These are phyloP conservation scores for Blastobotrys niveus DNA, from an alignment of 1,139 yeast genomes.

Conservation along the genomic window DNA sequence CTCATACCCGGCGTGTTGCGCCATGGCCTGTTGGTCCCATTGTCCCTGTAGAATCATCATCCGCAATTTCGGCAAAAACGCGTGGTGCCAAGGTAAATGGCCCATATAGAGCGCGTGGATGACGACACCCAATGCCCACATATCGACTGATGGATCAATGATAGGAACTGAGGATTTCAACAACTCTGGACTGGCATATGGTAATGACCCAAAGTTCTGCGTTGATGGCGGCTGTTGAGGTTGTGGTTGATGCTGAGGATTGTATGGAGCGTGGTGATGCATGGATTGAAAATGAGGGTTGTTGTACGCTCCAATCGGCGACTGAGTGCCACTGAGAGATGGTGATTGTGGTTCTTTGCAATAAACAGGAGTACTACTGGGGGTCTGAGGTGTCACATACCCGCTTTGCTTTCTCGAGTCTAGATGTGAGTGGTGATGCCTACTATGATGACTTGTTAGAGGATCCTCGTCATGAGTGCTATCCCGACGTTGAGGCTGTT, in stretches of 20 bases:
- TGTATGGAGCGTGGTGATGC: too few species aligned
- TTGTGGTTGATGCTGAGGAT: not conserved
- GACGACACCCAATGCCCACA: constrained; percentile 87
- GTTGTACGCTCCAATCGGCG: too few species aligned
- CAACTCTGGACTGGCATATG: constrained; percentile 88
- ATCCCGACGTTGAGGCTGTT: not conserved
- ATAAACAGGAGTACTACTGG: not conserved
- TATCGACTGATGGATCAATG: constrained; percentile 68
- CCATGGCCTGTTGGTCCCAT: constrained; percentile 46
- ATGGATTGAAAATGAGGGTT: too few species aligned
- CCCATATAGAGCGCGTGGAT: constrained; percentile 69
- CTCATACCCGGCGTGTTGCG: constrained; percentile 25
- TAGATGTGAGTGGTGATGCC: constrained; percentile 8
- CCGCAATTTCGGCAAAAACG: constrained; percentile 70
- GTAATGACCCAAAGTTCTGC: constrained; percentile 69
- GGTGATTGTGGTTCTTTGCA: constrained; percentile 1
- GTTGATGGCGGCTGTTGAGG: constrained; percentile 8
- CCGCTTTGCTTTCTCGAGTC: not conserved
- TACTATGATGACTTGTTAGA: constrained; percentile 6
- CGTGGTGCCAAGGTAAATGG: constrained; percentile 74
- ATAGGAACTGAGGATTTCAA: constrained; percentile 62
- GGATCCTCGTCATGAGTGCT: not conserved
- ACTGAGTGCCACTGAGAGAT: too few species aligned
- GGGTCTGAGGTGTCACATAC: constrained; percentile 10
- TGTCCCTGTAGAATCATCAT: constrained; percentile 67